Percentiles rank a stretch among this genome's conserved stretches.
These are phyloP conservation scores for Eragrostis nindensis DNA, from an alignment of 176 grass and related monocot genomes.

Conservation along the genomic window DNA sequence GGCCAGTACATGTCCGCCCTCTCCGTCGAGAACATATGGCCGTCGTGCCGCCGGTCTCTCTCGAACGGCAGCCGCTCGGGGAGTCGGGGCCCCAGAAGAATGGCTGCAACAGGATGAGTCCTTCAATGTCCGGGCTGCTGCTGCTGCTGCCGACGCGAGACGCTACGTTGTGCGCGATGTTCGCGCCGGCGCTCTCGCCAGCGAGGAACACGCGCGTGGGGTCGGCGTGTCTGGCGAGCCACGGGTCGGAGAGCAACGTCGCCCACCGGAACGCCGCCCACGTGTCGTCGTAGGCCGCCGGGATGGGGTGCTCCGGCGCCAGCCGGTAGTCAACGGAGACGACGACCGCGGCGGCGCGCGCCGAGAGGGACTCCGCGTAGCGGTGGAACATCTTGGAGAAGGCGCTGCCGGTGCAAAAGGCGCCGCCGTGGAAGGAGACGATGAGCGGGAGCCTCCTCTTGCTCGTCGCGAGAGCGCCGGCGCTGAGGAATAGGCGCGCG, in stretches of 20 bases:
- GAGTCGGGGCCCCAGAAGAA: neutral
- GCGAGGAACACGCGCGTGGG: neutral
- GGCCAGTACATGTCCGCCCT: neutral
- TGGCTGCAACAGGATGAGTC: neutral
- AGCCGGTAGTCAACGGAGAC: neutral
- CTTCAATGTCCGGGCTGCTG: neutral
- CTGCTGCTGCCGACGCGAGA: neutral
- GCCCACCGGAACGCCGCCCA: neutral
- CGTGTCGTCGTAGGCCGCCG: neutral
- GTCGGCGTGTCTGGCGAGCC: neutral
- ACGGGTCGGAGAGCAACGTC: neutral
- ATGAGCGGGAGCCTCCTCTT: neutral
- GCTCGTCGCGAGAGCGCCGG: neutral
- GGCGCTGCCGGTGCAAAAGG: neutral
- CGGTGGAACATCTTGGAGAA: neutral
- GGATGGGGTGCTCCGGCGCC: neutral
- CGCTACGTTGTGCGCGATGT: conserved; percentile 62
- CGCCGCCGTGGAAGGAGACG: neutral
- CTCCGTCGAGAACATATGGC: neutral
- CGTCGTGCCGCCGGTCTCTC: neutral
- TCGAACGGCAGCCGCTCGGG: neutral
- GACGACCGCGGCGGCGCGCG: neutral
- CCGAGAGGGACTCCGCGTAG: neutral
- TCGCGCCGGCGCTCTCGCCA: conserved; percentile 61
- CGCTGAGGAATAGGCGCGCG: conserved; percentile 10